These are phyloP conservation scores for Aspergillus caelatus DNA, from an alignment of 2,329 filamentous ascomycete species.

Conservation along the genomic window DNA sequence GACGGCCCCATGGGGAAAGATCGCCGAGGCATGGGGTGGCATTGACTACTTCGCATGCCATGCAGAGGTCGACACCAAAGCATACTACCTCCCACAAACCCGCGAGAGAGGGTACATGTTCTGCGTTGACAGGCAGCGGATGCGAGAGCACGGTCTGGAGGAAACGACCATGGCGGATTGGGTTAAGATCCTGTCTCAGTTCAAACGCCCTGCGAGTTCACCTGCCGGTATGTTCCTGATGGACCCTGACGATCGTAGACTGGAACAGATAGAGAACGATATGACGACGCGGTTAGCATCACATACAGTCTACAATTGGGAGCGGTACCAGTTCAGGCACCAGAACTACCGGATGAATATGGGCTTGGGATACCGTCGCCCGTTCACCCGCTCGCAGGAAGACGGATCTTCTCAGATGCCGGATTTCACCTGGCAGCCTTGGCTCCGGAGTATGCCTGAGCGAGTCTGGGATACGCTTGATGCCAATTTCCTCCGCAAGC, in stretches of 20 bases:
- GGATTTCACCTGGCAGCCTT: constrained; percentile 59
- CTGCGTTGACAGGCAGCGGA: constrained; percentile 49
- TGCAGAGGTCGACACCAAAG: constrained; percentile 65
- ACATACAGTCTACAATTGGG: constrained; percentile 34
- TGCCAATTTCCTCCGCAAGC: constrained; percentile 58
- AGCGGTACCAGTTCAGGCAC: constrained; percentile 62
- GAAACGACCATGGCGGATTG: constrained; percentile 36
- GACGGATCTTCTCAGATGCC: constrained; percentile 56
- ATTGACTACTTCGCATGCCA: constrained; percentile 60
- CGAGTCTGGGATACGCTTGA: constrained; percentile 70
- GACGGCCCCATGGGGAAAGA: constrained; percentile 60
- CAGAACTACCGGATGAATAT: constrained; percentile 54
- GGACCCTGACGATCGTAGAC: constrained; percentile 56
- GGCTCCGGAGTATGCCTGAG: constrained; percentile 55
- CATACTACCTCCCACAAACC: constrained; percentile 75
- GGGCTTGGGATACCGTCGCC: constrained; percentile 57
- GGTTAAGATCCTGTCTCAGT: constrained; percentile 46
- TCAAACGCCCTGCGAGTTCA: constrained; percentile 63
- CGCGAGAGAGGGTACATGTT: constrained; percentile 63
- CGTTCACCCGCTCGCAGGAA: constrained; percentile 63
- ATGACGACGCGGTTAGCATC: constrained; percentile 37
- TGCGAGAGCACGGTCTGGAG: constrained; percentile 23
- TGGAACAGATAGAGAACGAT: constrained; percentile 55
- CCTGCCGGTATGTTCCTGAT: constrained; percentile 66
- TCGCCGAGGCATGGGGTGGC: constrained; percentile 48